Evolutionary conservation across 2,329 filamentous ascomycete genomes (phyloP).

Genomic region (Fusarium drepaniforme): DNA sequence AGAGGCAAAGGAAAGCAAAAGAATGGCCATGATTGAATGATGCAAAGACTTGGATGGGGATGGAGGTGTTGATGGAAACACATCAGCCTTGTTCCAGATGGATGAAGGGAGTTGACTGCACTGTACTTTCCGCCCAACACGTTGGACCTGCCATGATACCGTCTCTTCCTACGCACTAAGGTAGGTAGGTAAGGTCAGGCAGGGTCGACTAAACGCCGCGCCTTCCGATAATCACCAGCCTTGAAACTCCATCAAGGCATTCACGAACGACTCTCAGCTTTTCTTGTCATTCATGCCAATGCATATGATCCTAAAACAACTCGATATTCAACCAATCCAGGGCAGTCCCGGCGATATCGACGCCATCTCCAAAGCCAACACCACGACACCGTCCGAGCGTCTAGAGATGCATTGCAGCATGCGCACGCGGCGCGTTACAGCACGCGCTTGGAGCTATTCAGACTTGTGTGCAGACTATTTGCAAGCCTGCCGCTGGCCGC

Average conservation of each 20-base stretch:
- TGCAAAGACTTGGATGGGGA: background rate
- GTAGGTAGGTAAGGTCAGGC: background rate
- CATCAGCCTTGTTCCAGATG: background rate
- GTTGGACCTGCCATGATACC: background rate
- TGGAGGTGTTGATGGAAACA: background rate
- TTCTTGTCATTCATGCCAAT: background rate
- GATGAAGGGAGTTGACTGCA: background rate
- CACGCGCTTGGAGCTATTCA: conserved; percentile 12
- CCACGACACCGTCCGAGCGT: conserved; percentile 19
- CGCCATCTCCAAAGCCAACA: conserved; percentile 15
- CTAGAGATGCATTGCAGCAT: background rate
- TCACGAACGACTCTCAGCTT: background rate
- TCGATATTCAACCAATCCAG: background rate
- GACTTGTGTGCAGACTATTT: conserved; percentile 2
- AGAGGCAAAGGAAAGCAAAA: conserved; percentile 2
- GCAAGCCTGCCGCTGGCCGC: conserved; percentile 6
- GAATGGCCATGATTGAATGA: background rate
- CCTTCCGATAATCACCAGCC: background rate
- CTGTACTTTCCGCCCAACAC: background rate
- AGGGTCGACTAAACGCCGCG: background rate
- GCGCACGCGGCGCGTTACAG: conserved; percentile 13
- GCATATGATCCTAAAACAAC: background rate
- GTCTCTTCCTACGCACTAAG: background rate
- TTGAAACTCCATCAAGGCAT: background rate
- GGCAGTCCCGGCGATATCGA: conserved; percentile 1